A percentile compares a stretch with the other conserved stretches of the same genome.
Conservation (phyloP, 2,329 filamentous ascomycete species). For the Teratosphaeria zuluensis region DNA sequence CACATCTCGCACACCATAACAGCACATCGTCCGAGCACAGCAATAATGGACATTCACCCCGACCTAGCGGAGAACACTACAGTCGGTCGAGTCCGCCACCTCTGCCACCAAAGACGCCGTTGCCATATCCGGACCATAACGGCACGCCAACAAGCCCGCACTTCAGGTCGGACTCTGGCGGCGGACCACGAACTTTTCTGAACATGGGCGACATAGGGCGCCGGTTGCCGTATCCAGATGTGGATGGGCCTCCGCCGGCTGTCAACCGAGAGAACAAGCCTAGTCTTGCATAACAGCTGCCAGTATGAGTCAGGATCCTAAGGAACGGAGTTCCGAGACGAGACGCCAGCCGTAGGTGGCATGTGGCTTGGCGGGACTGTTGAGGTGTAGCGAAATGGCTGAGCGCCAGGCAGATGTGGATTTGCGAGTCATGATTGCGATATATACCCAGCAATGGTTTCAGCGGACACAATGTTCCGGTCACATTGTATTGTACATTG, state of each 20-base stretch:
- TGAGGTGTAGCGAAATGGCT: background rate
- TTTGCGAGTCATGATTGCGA: background rate
- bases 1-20: background rate
- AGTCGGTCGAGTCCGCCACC: constrained; percentile 9
- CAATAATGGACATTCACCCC: constrained; percentile 4
- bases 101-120: constrained; percentile 22
- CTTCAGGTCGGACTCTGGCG: background rate
- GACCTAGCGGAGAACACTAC: constrained; percentile 13
- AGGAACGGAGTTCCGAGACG: background rate
- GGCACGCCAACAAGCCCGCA: constrained; percentile 3
- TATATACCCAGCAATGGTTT: background rate
- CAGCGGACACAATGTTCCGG: background rate
- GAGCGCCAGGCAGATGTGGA: background rate
- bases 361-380: background rate
- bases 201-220: constrained; percentile 24
- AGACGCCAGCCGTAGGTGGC: background rate
- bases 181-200: constrained; percentile 20
- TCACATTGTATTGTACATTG: background rate
- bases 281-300: background rate
- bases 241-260: constrained; percentile 68
- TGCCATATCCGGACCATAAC: constrained; percentile 16
- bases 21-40: background rate
- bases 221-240: constrained; percentile 65
- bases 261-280: constrained; percentile 85
- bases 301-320: background rate